Conservation (phyloP, 805 yeast species). For the Myxozyma lipomycoides region DNA sequence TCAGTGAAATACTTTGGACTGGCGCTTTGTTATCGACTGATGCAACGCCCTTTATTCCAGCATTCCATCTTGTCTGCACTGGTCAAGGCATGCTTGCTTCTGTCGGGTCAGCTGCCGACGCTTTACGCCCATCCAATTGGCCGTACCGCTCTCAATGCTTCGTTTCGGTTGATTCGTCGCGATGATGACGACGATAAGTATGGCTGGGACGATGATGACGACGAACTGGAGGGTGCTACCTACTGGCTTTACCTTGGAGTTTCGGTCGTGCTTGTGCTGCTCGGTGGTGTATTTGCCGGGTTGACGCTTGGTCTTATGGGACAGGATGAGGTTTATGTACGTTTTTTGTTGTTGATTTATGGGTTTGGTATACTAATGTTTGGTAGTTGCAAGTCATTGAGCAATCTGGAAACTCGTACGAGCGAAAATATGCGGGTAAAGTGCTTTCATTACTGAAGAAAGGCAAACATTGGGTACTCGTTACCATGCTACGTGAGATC, state of each 20-base stretch:
- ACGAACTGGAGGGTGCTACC: slow-evolving; percentile 26
- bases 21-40: too few relatives aligned
- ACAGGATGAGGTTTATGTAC: slow-evolving; percentile 82
- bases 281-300: slow-evolving; percentile 87
- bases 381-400: slow-evolving; percentile 69
- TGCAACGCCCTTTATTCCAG: slow-evolving; percentile 15
- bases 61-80: slow-evolving; percentile 14
- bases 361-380: not conserved
- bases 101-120: slow-evolving; percentile 14
- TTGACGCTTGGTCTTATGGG: slow-evolving; percentile 96
- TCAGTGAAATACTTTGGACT: too few relatives aligned
- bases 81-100: slow-evolving; percentile 19
- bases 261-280: slow-evolving; percentile 58
- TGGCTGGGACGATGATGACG: slow-evolving; percentile 25
- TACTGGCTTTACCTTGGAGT: slow-evolving; percentile 38
- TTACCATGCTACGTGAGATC: slow-evolving; percentile 56
- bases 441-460: slow-evolving; percentile 68
- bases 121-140: not conserved
- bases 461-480: slow-evolving; percentile 96
- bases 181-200: slow-evolving; percentile 9
- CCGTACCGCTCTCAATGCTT: not conserved
- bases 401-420: slow-evolving; percentile 66
- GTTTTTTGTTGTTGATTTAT: slow-evolving; percentile 2
- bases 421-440: slow-evolving; percentile 62
- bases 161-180: not conserved